A percentile compares a stretch with the other conserved stretches of the same genome.
phyloP scores from a whole-genome alignment of 495 filamentous ascomycete genomes.

The Penicillium paxilli region DNA sequence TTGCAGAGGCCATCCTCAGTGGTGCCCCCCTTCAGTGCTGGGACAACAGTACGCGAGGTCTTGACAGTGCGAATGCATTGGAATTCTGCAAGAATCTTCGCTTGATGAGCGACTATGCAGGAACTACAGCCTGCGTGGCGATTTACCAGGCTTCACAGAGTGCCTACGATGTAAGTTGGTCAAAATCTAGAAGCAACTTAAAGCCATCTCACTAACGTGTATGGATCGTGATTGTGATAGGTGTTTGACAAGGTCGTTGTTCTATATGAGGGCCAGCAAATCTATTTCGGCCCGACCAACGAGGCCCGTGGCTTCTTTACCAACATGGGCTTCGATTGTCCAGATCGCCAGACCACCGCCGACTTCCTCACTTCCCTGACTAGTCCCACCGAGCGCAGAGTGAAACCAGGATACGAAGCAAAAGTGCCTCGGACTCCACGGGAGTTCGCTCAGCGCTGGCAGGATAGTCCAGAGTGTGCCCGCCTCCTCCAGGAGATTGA shows the following conservation, averaged over 20 bases:
- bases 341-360: background rate
- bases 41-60: slow-evolving; percentile 77
- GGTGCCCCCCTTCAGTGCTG: slow-evolving; percentile 67
- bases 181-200: background rate
- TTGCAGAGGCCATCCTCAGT: slow-evolving; percentile 55
- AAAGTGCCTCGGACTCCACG: background rate
- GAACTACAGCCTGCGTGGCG: slow-evolving; percentile 68
- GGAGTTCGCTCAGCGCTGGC: background rate
- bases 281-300: slow-evolving; percentile 55
- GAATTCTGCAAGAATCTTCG: slow-evolving; percentile 63
- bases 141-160: slow-evolving; percentile 75
- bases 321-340: slow-evolving; percentile 49
- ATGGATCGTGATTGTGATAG: background rate
- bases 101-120: slow-evolving; percentile 65
- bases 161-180: slow-evolving; percentile 59
- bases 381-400: background rate
- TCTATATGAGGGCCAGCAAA: slow-evolving; percentile 56
- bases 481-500: background rate
- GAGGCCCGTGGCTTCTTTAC: slow-evolving; percentile 56
- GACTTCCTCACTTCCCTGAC: background rate
- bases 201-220: background rate
- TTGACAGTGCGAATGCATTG: slow-evolving; percentile 74
- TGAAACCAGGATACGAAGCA: background rate
- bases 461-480: background rate
- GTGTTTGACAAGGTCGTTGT: slow-evolving; percentile 54